Conservation (phyloP, 371 early-diverging fungal genomes). For the Capillidium heterosporum region DNA sequence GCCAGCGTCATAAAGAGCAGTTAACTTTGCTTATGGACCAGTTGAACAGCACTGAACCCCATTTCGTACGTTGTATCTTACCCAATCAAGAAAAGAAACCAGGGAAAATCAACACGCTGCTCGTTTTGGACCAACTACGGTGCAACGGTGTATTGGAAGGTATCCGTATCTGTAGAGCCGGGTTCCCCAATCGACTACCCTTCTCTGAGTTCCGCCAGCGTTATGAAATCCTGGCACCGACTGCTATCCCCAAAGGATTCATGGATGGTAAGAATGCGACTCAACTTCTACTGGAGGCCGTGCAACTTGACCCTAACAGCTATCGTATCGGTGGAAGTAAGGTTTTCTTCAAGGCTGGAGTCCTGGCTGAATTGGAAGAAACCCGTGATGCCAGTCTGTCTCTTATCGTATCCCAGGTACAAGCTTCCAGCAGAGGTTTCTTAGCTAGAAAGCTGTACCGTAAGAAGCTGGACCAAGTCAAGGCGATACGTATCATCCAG, state of each 20-base stretch:
- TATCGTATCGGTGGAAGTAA: constrained; percentile 91
- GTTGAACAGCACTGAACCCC: constrained; percentile 85
- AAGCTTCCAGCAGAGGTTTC: constrained; percentile 74
- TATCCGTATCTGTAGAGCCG: constrained; percentile 95
- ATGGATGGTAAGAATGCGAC: constrained; percentile 77
- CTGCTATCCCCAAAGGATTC: constrained; percentile 56
- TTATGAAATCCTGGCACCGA: constrained; percentile 82
- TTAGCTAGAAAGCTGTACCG: constrained; percentile 55
- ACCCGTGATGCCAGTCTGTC: constrained; percentile 69
- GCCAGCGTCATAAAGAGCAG: constrained; percentile 94
- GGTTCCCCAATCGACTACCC: constrained; percentile 89
- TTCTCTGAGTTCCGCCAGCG: constrained; percentile 93
- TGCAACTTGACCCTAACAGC: constrained; percentile 51
- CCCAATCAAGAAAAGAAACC: constrained; percentile 93
- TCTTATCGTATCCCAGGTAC: constrained; percentile 63
- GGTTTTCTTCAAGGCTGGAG: constrained; percentile 97
- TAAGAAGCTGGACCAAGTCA: constrained; percentile 52
- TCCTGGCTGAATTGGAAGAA: constrained; percentile 94
- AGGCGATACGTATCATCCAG: constrained; percentile 79
- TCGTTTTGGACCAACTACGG: constrained; percentile 90
- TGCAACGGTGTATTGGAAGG: constrained; percentile 99
- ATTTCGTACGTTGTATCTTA: constrained; percentile 99
- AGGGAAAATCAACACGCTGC: constrained; percentile 55
- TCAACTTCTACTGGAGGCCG: constrained; percentile 45
- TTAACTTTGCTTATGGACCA: constrained; percentile 77